Conservation (phyloP, 371 early-diverging fungal genomes). For the Rhizomucor miehei region DNA sequence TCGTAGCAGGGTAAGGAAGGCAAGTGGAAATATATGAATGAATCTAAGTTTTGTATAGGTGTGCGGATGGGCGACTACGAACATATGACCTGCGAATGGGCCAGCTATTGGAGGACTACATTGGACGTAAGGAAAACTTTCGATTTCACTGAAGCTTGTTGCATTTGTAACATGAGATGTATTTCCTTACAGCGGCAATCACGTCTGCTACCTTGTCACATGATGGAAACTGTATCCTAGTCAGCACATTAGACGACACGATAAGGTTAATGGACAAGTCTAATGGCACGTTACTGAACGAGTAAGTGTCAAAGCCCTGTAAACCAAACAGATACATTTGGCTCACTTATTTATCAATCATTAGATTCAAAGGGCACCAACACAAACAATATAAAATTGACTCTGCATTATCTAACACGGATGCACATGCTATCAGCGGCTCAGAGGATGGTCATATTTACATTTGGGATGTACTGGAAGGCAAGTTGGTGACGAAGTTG, state of each 20-base stretch:
- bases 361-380: conserved; percentile 77
- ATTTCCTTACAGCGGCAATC: conserved; percentile 64
- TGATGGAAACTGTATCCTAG: conserved; percentile 78
- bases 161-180: background rate
- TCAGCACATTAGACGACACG: conserved; percentile 70
- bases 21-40: too few relatives aligned
- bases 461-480: conserved; percentile 84
- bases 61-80: conserved; percentile 81
- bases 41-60: conserved; percentile 34
- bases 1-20: conserved; percentile 66
- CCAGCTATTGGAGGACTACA: conserved; percentile 60
- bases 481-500: conserved; percentile 16
- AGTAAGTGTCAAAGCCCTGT: conserved; percentile 50
- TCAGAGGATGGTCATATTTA: conserved; percentile 88
- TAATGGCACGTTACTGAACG: conserved; percentile 72
- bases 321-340: too few relatives aligned
- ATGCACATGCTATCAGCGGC: conserved; percentile 81
- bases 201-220: conserved; percentile 72
- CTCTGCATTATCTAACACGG: conserved; percentile 66
- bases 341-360: too few relatives aligned
- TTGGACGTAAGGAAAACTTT: conserved; percentile 60
- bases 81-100: conserved; percentile 86
- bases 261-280: conserved; percentile 82
- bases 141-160: conserved; percentile 28
- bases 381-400: conserved; percentile 75